Percentiles rank a stretch among this genome's conserved stretches.
phyloP scores from a whole-genome alignment of 1,139 yeast genomes.

The Yarrowia galli region DNA sequence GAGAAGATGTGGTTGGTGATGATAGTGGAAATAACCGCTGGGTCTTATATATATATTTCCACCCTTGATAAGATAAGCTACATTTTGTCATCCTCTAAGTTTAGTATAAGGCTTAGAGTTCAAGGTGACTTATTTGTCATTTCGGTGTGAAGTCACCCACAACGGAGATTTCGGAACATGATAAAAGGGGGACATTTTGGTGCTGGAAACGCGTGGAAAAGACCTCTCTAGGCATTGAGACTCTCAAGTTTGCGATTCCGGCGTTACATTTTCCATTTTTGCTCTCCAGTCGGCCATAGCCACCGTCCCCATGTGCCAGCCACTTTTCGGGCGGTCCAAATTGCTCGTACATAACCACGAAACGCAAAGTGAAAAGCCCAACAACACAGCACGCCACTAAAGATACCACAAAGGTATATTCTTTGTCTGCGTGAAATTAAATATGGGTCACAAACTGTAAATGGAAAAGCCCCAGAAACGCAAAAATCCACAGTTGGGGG shows the following conservation, averaged over 20 bases:
- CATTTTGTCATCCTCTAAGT: slow-evolving; percentile 30
- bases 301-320: not conserved
- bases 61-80: slow-evolving; percentile 39
- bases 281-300: not conserved
- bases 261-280: not conserved
- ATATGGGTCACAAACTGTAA: slow-evolving; percentile 31
- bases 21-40: slow-evolving; percentile 22
- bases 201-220: not conserved
- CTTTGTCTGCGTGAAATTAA: slow-evolving; percentile 36
- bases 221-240: not conserved
- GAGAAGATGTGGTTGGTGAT: slow-evolving; percentile 1
- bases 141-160: slow-evolving; percentile 19
- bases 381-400: slow-evolving; percentile 38
- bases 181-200: not conserved
- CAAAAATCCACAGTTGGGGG: slow-evolving; percentile 33
- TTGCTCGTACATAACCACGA: slow-evolving; percentile 38
- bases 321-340: slow-evolving; percentile 38
- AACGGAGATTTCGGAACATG: slow-evolving; percentile 19
- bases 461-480: slow-evolving; percentile 34
- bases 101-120: slow-evolving; percentile 23
- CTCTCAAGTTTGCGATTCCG: not conserved
- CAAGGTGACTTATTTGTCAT: slow-evolving; percentile 35
- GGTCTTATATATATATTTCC: slow-evolving; percentile 36
- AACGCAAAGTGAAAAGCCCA: slow-evolving; percentile 37
- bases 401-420: slow-evolving; percentile 38